Base-by-base conservation (phyloP, 225 moss, liverwort and hornwort genomes). In the Rhytidiadelphus loreus region DNA sequence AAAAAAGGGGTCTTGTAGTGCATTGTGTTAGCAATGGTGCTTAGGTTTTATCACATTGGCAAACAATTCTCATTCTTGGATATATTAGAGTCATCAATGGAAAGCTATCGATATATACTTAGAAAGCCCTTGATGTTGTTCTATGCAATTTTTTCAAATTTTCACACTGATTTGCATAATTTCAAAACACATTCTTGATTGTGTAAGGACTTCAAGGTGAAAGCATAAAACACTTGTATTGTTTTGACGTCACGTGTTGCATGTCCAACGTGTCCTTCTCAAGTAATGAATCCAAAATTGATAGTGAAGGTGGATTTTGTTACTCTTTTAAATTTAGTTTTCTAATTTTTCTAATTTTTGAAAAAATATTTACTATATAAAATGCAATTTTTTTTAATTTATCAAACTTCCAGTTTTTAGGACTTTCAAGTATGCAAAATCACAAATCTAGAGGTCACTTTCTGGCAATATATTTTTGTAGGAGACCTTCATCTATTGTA, bases 251-350 rank as follows among this genome's bases (percentile, higher is more conserved):
- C 8, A 35, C 21, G 14, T 35, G 12, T 15, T 53, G 15, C 2
- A 0, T 0, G 0, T 55, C 2, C 24, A 15, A 56, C 0, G 0
- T 77, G 25, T n/a, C 19, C 5, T 37, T 55, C 23, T 53, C 2
- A 2, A n/a, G 9, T 26, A 25, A 24, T 78, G 16, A 78, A 56
- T 78, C 2, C 25, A n/a, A 78, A 55, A 26, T 56, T 56, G 25
- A 56, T 56, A 78, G 16, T 16, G 13, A 77, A 53, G 5, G 23
- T 35, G 35, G 35, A 35, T 53, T 8, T 22, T 53, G 12, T 1
- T 11, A 3, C 15, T 3, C 32, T 48, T 48, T 73, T 18, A 0
- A 28, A 11, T 28, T 13, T 28, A 28, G 5, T 72, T 44, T 69
- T 24, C 20, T 1, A 18, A 2, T 33, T 20, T 23, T 72, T 29